Evolutionary conservation across 2,329 filamentous ascomycete genomes (phyloP).

Genomic region (Bipolaris gigantea): DNA sequence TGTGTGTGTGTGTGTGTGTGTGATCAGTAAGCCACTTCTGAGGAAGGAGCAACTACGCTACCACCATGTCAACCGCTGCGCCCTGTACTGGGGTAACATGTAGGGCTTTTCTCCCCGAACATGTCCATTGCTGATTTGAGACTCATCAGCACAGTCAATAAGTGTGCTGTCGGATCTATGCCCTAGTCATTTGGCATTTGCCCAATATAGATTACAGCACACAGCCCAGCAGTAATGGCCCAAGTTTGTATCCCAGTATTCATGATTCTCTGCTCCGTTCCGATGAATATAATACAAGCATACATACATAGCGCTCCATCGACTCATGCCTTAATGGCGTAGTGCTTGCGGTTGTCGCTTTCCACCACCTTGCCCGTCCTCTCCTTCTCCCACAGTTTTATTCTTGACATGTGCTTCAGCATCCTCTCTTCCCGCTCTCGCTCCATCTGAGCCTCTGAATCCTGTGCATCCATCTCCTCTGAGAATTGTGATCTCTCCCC

Average conservation of each 20-base stretch:
- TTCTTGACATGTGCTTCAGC: constrained; percentile 45
- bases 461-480: constrained; percentile 9
- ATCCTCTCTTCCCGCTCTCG: constrained; percentile 22
- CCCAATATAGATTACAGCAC: not conserved
- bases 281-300: constrained; percentile 25
- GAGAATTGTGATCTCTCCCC: constrained; percentile 1
- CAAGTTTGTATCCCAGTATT: constrained; percentile 2
- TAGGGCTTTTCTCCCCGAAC: not conserved
- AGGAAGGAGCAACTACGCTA: not conserved
- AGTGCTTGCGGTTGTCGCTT: constrained; percentile 19
- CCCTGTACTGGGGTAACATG: not conserved
- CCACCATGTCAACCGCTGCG: not conserved
- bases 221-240: not conserved
- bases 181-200: not conserved
- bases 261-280: not conserved
- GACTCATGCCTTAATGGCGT: constrained; percentile 24
- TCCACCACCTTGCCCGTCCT: constrained; percentile 27
- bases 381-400: constrained; percentile 38
- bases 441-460: constrained; percentile 4
- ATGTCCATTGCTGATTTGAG: no score
- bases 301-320: constrained; percentile 13
- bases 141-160: no score
- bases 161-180: not conserved
- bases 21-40: not conserved
- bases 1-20: no score